Conservation (phyloP, 78 protist genomes). For the Polysphondylium violaceum region DNA sequence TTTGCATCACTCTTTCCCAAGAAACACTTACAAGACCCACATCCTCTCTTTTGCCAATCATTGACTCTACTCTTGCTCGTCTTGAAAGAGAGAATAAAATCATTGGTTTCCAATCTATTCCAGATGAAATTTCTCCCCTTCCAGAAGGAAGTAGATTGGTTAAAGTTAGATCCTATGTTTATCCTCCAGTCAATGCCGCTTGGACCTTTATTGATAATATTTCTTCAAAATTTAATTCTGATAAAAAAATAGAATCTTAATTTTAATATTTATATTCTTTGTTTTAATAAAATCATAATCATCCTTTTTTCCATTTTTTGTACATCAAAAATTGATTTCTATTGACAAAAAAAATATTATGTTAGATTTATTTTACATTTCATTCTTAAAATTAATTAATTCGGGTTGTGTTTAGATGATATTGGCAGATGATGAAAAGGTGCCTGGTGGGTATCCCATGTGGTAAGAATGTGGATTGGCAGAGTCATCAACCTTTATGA, state of each 20-base stretch:
- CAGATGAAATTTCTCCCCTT: slow-evolving; percentile 11
- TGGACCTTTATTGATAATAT: not conserved
- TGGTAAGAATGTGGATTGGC: no score
- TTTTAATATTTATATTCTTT: no score
- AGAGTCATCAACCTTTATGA: no score
- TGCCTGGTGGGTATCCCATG: no score
- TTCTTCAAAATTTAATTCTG: slow-evolving; percentile 3
- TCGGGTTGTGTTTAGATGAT: no score
- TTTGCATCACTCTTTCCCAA: not conserved
- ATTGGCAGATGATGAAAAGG: no score
- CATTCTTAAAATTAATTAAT: no score
- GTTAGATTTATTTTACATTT: no score
- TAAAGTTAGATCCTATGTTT: slow-evolving; percentile 6
- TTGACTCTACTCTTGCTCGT: slow-evolving; percentile 22
- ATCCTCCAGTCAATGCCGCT: slow-evolving; percentile 5
- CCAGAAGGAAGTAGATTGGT: slow-evolving; percentile 54
- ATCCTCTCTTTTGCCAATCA: not conserved
- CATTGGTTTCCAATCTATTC: slow-evolving; percentile 45
- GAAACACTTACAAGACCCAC: slow-evolving; percentile 28
- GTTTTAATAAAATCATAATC: no score
- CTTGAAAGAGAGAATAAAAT: slow-evolving; percentile 53
- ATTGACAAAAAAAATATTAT: no score
- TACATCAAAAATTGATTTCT: no score
- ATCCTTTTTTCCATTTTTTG: no score
- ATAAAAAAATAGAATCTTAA: slow-evolving; percentile 16